Base-by-base conservation (phyloP, 1,139 yeast species). In the Hansenula lynferdii region DNA sequence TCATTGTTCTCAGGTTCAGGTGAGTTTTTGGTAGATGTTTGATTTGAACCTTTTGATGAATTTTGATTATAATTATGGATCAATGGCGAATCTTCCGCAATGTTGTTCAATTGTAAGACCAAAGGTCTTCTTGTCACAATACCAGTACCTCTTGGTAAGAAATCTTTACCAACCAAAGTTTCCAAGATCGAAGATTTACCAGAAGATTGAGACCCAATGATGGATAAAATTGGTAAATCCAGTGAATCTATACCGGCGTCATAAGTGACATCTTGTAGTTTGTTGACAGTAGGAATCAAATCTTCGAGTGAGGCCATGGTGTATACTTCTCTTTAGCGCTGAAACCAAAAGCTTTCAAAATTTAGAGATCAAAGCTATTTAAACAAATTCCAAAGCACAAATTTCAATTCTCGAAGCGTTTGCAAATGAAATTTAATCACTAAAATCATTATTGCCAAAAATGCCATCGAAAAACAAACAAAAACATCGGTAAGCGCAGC, bases 211-310 rank as follows among this genome's bases (percentile, higher is more conserved):
- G 89, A 81, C 8, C 92, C 90, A 39, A 83, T 84, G 30, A 83
- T 89, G 2, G 90, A 85, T 55, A 83, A 65, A 30, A 81, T 67
- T 1, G 92, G 92, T 46, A 83, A 64, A 57, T 83, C 90, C 42
- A 83, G 65, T 20, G 85, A 85, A 32, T 85, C 80, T 38, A 81
- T 69, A 43, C 81, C 85, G 4, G 90, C 82, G 45, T 83, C 80
- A 45, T 85, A 80, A 43, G 81, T 84, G 44, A 81, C 83, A 58
- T 83, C 90, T 57, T 83, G 90, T 38, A 83, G 69, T 60, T 80
- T 81, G 61, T 83, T 83, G 37, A 82, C 89, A 29, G 85, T 82
- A 4, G 98, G 97, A 48, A 92, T 90, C 54, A 92, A 76, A 59
- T 89, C 96, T 60, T 79, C 84, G 42, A 81, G 59, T 20, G 80